Conservation (phyloP, 1,284 basidiomycete genomes). For the Pyrrhoderma lamaoense region DNA sequence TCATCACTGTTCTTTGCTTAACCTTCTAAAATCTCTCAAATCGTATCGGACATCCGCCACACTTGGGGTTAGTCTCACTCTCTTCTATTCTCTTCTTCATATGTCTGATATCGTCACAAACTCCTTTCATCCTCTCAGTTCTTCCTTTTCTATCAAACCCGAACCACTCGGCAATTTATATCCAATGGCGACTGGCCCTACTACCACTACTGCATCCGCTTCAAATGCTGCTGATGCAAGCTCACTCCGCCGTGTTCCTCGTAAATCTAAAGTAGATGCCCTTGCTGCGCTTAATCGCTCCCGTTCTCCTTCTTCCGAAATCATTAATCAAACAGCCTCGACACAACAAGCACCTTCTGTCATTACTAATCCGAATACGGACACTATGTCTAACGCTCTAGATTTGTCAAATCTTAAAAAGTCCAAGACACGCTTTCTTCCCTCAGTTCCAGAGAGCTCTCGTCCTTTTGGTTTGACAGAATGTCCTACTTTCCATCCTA, state of each 20-base stretch:
- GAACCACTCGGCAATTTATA: constrained; percentile 41
- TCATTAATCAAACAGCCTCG: constrained; percentile 31
- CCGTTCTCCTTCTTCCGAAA: constrained; percentile 44
- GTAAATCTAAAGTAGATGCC: constrained; percentile 82
- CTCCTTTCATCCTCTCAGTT: constrained; percentile 44
- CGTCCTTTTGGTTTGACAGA: constrained; percentile 84
- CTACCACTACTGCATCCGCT: constrained; percentile 3
- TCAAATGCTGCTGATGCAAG: constrained; percentile 3
- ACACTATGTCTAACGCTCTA: constrained; percentile 51
- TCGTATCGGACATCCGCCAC: constrained; percentile 25
- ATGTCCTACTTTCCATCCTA: constrained; percentile 88
- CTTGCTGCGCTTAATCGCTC: constrained; percentile 68
- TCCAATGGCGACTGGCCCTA: not conserved
- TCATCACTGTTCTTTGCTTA: too few species aligned
- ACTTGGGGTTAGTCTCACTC: constrained; percentile 24
- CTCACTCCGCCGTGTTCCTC: constrained; percentile 54
- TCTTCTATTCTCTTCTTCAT: constrained; percentile 21
- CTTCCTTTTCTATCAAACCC: constrained; percentile 59
- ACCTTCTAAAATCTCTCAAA: too few species aligned
- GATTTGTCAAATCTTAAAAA: constrained; percentile 70
- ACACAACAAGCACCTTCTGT: constrained; percentile 21
- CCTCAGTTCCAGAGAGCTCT: constrained; percentile 27
- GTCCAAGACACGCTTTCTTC: constrained; percentile 39
- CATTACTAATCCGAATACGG: constrained; percentile 42
- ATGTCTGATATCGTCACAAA: constrained; percentile 36